Percentiles rank a stretch among this genome's conserved stretches.
Evolutionary conservation across 129 eudicot species (phyloP).

Genomic region (Chrysanthemum seticuspe): DNA sequence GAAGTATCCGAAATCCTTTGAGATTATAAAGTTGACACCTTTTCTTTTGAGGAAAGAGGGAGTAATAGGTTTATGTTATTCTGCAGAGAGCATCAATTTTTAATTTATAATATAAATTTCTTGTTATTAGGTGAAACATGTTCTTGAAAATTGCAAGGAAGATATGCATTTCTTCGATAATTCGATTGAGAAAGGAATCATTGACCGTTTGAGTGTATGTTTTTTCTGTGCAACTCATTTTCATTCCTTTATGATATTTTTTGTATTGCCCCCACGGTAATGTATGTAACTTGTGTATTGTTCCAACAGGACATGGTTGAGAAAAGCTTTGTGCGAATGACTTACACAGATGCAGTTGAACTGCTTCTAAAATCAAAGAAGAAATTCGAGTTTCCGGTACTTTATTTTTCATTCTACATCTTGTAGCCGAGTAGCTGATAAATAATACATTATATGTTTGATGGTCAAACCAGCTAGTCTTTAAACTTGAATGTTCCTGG

Average conservation of each 20-base stretch:
- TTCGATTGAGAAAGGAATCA: conserved; percentile 92
- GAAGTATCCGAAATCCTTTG: not conserved
- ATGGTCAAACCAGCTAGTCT: not conserved
- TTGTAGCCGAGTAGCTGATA: not conserved
- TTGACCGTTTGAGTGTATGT: conserved; percentile 72
- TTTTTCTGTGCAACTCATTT: conserved; percentile 19
- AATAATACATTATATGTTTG: not conserved
- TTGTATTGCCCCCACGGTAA: not conserved
- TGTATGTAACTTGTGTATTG: conserved; percentile 17
- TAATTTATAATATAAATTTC: conserved; percentile 10
- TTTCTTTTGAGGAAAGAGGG: not conserved
- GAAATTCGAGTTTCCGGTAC: conserved; percentile 93
- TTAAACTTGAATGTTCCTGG: not conserved
- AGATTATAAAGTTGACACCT: not conserved
- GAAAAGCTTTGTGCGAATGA: conserved; percentile 77
- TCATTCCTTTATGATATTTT: conserved; percentile 1
- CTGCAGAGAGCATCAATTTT: not conserved
- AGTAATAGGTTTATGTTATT: not conserved
- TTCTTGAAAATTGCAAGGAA: conserved; percentile 96
- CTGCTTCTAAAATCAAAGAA: conserved; percentile 75
- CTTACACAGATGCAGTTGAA: conserved; percentile 89
- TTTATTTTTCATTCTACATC: conserved; percentile 10
- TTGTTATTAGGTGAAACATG: conserved; percentile 65
- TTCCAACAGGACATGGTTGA: conserved; percentile 79
- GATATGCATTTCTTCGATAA: conserved; percentile 96